These are phyloP conservation scores for Rosa persica DNA, from an alignment of 306 rosid genomes.

Conservation along the genomic window DNA sequence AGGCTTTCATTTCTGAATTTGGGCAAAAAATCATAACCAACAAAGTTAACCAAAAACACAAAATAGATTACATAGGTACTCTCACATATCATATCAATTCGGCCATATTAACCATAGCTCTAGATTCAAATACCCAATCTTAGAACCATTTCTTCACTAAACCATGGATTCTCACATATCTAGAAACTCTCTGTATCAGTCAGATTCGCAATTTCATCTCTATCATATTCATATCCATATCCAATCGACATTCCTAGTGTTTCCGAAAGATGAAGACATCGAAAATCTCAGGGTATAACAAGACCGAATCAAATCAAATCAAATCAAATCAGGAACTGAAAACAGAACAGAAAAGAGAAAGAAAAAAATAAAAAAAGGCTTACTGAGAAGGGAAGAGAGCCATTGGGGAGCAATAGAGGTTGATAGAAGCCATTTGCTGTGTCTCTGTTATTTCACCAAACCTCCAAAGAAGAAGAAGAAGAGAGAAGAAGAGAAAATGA, in stretches of 20 bases:
- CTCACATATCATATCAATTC: background rate
- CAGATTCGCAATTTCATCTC: background rate
- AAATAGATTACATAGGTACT: background rate
- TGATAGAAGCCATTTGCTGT: conserved; percentile 32
- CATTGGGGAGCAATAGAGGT: conserved; percentile 21
- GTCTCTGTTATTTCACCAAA: background rate
- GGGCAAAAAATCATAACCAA: background rate
- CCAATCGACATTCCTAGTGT: background rate
- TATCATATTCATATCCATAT: background rate
- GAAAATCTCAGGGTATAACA: too few species aligned
- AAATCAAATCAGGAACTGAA: background rate
- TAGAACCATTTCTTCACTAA: background rate
- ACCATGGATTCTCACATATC: background rate
- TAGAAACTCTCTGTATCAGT: background rate
- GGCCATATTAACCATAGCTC: background rate
- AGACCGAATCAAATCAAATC: background rate
- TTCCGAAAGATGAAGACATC: background rate
- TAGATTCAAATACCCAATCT: too few species aligned
- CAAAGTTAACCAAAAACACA: background rate
- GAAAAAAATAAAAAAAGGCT: conserved; percentile 25
- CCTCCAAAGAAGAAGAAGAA: background rate
- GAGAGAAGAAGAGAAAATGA: background rate
- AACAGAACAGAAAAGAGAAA: background rate
- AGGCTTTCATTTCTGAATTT: background rate
- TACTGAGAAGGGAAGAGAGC: conserved; percentile 26